Evolutionary conservation across 2,329 filamentous ascomycete genomes (phyloP).

Genomic region (Amesomyces nigricolor): DNA sequence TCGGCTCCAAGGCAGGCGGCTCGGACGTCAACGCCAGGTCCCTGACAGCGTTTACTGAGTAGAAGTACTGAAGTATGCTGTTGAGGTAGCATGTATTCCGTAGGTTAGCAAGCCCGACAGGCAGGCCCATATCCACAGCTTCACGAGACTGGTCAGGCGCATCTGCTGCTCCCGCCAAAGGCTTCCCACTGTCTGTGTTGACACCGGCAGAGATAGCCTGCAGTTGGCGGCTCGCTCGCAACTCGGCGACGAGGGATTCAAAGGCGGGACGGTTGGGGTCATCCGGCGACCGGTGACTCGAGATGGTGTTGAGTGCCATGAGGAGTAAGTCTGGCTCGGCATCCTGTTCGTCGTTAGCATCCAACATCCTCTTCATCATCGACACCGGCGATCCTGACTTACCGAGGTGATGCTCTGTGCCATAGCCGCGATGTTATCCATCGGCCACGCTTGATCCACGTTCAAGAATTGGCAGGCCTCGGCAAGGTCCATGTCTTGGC

Average conservation of each 20-base stretch:
- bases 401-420: constrained; percentile 18
- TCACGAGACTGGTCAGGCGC: background rate
- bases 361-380: background rate
- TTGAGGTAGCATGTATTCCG: constrained; percentile 98
- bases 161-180: background rate
- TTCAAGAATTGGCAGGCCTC: constrained; percentile 25
- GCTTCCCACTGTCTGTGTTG: background rate
- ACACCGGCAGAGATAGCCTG: background rate
- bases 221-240: constrained; percentile 9
- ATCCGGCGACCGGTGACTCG: background rate
- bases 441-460: constrained; percentile 15
- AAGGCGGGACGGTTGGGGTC: constrained; percentile 16
- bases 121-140: constrained; percentile 40
- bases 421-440: constrained; percentile 20
- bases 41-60: constrained; percentile 76
- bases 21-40: constrained; percentile 75
- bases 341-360: constrained; percentile 1
- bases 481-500: constrained; percentile 17
- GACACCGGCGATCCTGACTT: background rate
- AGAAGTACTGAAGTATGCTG: constrained; percentile 91
- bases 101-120: constrained; percentile 85
- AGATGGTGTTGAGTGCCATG: constrained; percentile 21
- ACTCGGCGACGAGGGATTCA: constrained; percentile 8
- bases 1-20: constrained; percentile 60
- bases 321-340: constrained; percentile 15